These are phyloP conservation scores for Aspergillus saccharolyticus DNA, from an alignment of 495 filamentous ascomycete genomes.

Conservation along the genomic window DNA sequence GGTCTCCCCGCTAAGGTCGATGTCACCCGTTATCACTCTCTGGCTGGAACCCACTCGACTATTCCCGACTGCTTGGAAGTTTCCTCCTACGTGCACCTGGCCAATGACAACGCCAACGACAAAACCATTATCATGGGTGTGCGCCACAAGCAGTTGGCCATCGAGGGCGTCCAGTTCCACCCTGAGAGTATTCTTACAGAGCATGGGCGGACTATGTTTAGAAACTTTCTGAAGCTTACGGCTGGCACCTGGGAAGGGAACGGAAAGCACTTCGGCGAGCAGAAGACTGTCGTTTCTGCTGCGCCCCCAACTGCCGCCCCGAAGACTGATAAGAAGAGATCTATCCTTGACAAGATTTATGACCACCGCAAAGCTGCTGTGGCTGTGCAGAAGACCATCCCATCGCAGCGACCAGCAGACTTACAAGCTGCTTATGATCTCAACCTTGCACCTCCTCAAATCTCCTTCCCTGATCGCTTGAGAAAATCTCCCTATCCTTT, in stretches of 20 bases:
- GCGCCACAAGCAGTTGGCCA: constrained; percentile 79
- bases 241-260: constrained; percentile 90
- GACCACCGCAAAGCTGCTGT: constrained; percentile 74
- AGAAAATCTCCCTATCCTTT: constrained; percentile 74
- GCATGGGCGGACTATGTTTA: constrained; percentile 81
- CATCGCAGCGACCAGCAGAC: constrained; percentile 75
- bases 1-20: constrained; percentile 70
- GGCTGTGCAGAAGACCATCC: constrained; percentile 76
- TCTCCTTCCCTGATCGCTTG: constrained; percentile 75
- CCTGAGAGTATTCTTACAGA: constrained; percentile 94
- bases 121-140: constrained; percentile 84
- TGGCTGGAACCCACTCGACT: constrained; percentile 87
- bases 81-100: constrained; percentile 74
- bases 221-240: constrained; percentile 82
- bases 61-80: constrained; percentile 85
- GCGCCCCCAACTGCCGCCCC: constrained; percentile 21
- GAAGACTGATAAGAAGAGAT: constrained; percentile 55
- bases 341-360: constrained; percentile 90
- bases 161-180: constrained; percentile 97
- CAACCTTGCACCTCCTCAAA: constrained; percentile 77
- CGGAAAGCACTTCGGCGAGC: constrained; percentile 33
- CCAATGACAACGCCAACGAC: constrained; percentile 52
- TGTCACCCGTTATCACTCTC: constrained; percentile 93
- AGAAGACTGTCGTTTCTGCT: constrained; percentile 17
- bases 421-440: constrained; percentile 84